A percentile compares a stretch with the other conserved stretches of the same genome.
These are phyloP conservation scores for Diacronema lutheri DNA, from an alignment of 78 protist genomes.

Conservation along the genomic window DNA sequence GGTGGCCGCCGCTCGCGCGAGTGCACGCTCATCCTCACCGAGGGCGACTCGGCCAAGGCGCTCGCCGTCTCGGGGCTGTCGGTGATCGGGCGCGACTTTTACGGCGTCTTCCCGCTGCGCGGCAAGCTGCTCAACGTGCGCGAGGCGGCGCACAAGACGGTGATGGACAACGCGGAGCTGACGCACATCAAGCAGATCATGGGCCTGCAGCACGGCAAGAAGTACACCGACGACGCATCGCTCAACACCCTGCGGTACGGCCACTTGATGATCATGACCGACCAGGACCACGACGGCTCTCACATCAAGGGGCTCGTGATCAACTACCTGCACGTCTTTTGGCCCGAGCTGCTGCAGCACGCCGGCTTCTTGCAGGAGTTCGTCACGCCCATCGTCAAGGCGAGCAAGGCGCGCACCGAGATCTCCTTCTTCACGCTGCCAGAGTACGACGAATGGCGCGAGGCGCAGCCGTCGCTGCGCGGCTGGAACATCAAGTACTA, in stretches of 20 bases:
- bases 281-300: constrained; percentile 99
- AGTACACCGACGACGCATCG: constrained; percentile 42
- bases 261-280: constrained; percentile 98
- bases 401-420: constrained; percentile 28
- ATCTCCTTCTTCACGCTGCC: constrained; percentile 92
- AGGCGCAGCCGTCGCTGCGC: neutral
- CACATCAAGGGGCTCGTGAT: constrained; percentile 99
- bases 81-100: constrained; percentile 72
- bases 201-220: constrained; percentile 80
- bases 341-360: neutral
- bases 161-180: constrained; percentile 82
- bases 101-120: constrained; percentile 98
- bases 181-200: constrained; percentile 74
- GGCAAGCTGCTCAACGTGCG: constrained; percentile 98
- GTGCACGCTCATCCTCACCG: constrained; percentile 98
- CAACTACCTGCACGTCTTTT: constrained; percentile 86
- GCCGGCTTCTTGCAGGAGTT: neutral
- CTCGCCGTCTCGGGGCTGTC: constrained; percentile 81
- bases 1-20: constrained; percentile 70
- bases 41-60: constrained; percentile 96
- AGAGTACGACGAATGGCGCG: constrained; percentile 80
- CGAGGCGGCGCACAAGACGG: constrained; percentile 70
- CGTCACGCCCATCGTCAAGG: neutral
- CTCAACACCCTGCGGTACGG: constrained; percentile 92
- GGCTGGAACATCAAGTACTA: constrained; percentile 91